Evolutionary conservation across 1,284 basidiomycete species (phyloP), one percentile per base, ranked within the genome.

Genomic region (Ustilago hordei): DNA sequence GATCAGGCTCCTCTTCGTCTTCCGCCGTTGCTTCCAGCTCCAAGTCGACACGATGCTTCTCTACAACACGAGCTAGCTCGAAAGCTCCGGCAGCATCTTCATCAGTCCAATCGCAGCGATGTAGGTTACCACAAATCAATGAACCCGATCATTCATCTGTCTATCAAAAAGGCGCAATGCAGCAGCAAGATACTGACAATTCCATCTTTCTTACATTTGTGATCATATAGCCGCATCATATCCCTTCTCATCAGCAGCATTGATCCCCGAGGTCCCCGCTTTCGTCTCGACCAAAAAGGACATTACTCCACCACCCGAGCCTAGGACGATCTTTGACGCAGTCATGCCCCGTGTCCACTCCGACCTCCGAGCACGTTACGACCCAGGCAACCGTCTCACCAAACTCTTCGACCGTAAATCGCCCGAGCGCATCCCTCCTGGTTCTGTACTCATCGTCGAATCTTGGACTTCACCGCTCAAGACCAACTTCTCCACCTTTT

Each of bases 371-470:
- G 59, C 73, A 13, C 76, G 83, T 39, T 69, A 73, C 43, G 84
- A 85, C 64, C 82, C 82, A 0, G 65, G 64, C 54, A 78, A 78
- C 41, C 60, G 74, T 2, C 75, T 84, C 50, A 83, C 83, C 28
- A 65, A 80, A 19, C 80, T 85, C 8, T 85, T 85, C 43, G 78
- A 81, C 43, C 76, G 84, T 47, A 68, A 67, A 23, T 81, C 82
- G 17, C 64, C 73, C 11, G 64, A 75, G 6, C 75, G 76, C 50
- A 78, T 85, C 52, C 84, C 82, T 4, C 67, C 83, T 12, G 84
- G 84, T 41, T 84, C 82, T 13, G 80, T 86, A 13, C 58, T 86
- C n/a, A 69, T 83, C 36, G 79, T 86, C 48, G 83, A 86, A 62
- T 78, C 81, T 7, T 86, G 81, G 77, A 81, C 80, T 6, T 71